A percentile compares a stretch with the other conserved stretches of the same genome.
Evolutionary conservation across 2,329 filamentous ascomycete genomes (phyloP).

Genomic region (Calonectria fujianensis): DNA sequence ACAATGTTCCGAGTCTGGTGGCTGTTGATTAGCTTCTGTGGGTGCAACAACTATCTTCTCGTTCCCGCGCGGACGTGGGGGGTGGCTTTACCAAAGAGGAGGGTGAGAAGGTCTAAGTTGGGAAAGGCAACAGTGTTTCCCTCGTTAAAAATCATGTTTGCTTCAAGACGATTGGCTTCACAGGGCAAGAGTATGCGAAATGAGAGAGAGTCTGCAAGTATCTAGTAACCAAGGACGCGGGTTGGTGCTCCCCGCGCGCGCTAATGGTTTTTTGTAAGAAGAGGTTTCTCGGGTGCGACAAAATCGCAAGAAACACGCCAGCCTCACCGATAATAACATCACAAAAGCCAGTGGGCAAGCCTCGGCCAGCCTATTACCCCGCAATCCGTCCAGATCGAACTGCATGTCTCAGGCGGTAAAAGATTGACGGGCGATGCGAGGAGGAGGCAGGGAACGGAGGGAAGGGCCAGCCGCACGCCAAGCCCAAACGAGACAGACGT

Average conservation of each 20-base stretch:
- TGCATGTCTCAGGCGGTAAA: constrained; percentile 20
- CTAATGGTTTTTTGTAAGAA: not conserved
- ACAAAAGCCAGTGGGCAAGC: not conserved
- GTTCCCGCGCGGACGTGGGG: not conserved
- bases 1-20: constrained; percentile 60
- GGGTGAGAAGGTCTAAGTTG: constrained; percentile 64
- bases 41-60: not conserved
- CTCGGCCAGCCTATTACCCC: constrained; percentile 33
- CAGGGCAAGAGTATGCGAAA: not conserved
- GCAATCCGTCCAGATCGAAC: constrained; percentile 2
- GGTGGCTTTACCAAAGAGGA: constrained; percentile 63
- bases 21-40: not conserved
- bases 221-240: not conserved
- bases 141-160: constrained; percentile 61
- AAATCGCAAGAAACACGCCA: not conserved
- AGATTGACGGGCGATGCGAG: constrained; percentile 15
- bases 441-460: not conserved
- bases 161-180: not conserved
- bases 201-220: not conserved
- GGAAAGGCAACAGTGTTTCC: constrained; percentile 59
- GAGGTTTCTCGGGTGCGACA: not conserved
- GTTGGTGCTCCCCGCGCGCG: not conserved
- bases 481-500: not conserved
- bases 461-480: not conserved
- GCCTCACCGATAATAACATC: not conserved